A percentile compares a stretch with the other conserved stretches of the same genome.
Evolutionary conservation across 176 grass and related monocot species (phyloP).

Genomic region (Oryza coarctata): DNA sequence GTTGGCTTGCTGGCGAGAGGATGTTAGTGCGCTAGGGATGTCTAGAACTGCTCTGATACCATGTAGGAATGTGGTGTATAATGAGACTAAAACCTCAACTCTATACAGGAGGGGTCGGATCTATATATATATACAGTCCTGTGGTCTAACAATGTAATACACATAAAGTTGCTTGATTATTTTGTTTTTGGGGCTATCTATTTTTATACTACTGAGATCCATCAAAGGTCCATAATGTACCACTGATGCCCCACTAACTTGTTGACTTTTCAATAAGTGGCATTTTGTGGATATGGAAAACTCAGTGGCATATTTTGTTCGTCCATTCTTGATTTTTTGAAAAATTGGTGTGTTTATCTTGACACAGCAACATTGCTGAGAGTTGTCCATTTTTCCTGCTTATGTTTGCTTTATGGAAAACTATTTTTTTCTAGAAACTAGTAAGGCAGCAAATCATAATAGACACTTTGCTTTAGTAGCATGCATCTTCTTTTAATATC

Average conservation of each 20-base stretch:
- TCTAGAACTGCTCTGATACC: too few relatives aligned
- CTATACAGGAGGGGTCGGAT: too few relatives aligned
- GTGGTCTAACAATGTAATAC: too few relatives aligned
- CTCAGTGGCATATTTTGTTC: neutral
- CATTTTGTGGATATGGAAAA: neutral
- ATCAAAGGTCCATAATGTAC: too few relatives aligned
- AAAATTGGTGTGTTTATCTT: slow-evolving; percentile 28
- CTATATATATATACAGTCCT: too few relatives aligned
- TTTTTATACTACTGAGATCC: neutral
- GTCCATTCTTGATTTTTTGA: slow-evolving; percentile 2
- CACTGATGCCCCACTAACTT: too few relatives aligned
- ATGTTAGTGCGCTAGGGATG: too few relatives aligned
- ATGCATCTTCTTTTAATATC: neutral
- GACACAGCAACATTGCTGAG: neutral
- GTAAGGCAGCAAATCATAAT: slow-evolving; percentile 2
- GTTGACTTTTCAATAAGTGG: neutral
- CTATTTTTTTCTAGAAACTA: slow-evolving; percentile 11
- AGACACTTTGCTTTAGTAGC: neutral
- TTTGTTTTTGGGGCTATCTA: neutral
- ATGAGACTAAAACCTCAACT: too few relatives aligned
- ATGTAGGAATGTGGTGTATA: too few relatives aligned
- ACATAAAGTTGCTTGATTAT: neutral
- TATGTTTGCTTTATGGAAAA: neutral
- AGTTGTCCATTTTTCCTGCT: slow-evolving; percentile 1
- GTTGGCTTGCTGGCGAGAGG: too few relatives aligned